Evolutionary conservation across 257 asterid species (phyloP), one percentile per base, ranked within the genome.

Genomic region (Primulina huaijiensis): DNA sequence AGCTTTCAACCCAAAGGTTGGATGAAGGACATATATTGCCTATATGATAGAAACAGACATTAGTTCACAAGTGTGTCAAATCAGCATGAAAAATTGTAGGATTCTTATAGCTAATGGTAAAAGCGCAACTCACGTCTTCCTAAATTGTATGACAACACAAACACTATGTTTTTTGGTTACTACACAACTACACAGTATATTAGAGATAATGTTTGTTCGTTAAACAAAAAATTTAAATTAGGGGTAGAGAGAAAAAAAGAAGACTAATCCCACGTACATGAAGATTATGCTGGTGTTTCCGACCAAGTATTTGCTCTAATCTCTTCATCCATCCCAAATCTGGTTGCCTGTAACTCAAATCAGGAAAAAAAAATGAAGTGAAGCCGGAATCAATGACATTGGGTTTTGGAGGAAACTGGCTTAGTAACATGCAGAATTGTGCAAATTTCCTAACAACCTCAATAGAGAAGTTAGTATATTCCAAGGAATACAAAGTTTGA

Each of bases 1-100:
- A 64, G 97, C 81, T 83, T 94, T 94, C 77, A 94, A 88, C 29
- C 97, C 99, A 71, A 89, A 79, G 23, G 93, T 94, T 64, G 98
- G 97, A 80, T 94, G 99, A 65, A 94, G 97, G 69, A 89, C 89
- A 60, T 91, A 94, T 76, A 89, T 86, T 75, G 98, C 97, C 98
- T 94, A 76, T 69, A 69, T 61, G 61, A 35, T 58, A 60, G 43
- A 77, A 70, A 60, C 60, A 58, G 64, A 72, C 11, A 60, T 59
- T 61, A 72, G 62, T 72, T 61, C 25, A 27, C 17, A 62, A 60
- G 5, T 43, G 20, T 50, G 55, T 50, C 20, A 17, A 5, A 16
- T 16, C 21, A 5, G 21, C 3, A 16, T 16, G 57, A 46, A 5
- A 4, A 16, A 50, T 0, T 50, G 4, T 0, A 14, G 57, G 57